These are phyloP conservation scores for Larix sibirica DNA, from an alignment of 83 land plant species.

Conservation along the genomic window DNA sequence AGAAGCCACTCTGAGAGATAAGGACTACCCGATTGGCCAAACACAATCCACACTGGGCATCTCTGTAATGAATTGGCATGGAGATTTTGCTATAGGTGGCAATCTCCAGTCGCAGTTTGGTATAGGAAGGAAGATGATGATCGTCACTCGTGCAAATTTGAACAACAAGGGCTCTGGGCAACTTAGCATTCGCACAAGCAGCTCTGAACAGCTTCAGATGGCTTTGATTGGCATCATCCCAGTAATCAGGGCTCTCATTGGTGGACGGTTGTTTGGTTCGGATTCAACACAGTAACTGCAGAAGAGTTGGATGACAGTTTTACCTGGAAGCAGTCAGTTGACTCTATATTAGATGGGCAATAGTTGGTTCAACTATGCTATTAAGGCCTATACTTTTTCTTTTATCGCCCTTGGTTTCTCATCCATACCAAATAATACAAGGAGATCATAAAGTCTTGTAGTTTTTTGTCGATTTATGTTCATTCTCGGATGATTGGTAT, in stretches of 20 bases:
- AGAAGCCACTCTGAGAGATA: slow-evolving; percentile 67
- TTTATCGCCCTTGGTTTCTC: background rate
- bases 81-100: slow-evolving; percentile 87
- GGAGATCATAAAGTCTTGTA: background rate
- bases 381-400: background rate
- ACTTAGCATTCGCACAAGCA: slow-evolving; percentile 70
- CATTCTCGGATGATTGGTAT: background rate
- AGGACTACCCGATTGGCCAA: slow-evolving; percentile 42
- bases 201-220: slow-evolving; percentile 76
- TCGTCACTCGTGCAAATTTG: slow-evolving; percentile 69
- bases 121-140: slow-evolving; percentile 48
- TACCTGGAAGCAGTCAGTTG: background rate
- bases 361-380: background rate
- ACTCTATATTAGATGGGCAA: background rate
- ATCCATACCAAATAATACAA: background rate
- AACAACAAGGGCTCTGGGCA: slow-evolving; percentile 91
- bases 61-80: slow-evolving; percentile 96
- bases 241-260: slow-evolving; percentile 36
- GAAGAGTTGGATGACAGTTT: background rate
- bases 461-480: background rate
- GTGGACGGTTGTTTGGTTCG: slow-evolving; percentile 12
- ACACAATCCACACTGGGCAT: slow-evolving; percentile 70
- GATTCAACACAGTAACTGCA: slow-evolving; percentile 1
- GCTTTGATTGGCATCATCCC: slow-evolving; percentile 69
- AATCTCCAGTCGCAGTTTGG: slow-evolving; percentile 65